Evolutionary conservation across 2,329 filamentous ascomycete species (phyloP).

Genomic region (Paecilomyces fulvus): DNA sequence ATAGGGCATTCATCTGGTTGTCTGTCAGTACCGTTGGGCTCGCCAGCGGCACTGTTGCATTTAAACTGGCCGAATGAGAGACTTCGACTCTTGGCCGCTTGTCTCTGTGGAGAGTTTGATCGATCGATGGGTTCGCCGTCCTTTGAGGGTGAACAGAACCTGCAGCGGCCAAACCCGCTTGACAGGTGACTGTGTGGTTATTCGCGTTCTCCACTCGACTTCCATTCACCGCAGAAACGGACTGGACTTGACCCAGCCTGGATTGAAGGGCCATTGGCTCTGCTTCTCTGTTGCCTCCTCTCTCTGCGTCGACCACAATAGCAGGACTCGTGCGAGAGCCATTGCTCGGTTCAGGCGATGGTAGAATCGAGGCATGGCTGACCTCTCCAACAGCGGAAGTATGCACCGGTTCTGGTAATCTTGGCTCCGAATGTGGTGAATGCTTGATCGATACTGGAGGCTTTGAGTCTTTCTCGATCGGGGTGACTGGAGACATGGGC

Average conservation of each 20-base stretch:
- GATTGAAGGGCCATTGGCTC: neutral
- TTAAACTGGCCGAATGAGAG: neutral
- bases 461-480: constrained; percentile 5
- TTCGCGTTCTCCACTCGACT: neutral
- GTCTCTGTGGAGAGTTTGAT: neutral
- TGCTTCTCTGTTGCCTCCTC: neutral
- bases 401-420: neutral
- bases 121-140: neutral
- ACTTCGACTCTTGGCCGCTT: neutral
- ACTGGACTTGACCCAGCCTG: neutral
- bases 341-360: constrained; percentile 22
- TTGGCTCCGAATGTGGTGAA: constrained; percentile 2
- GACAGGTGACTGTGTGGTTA: neutral
- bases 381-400: constrained; percentile 5
- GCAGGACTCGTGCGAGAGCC: constrained; percentile 18
- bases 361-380: constrained; percentile 12
- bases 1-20: neutral
- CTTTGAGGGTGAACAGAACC: neutral
- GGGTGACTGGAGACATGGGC: constrained; percentile 15
- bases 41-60: neutral
- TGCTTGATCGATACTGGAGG: constrained; percentile 1
- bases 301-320: constrained; percentile 10
- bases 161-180: neutral
- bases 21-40: neutral
- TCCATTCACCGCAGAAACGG: neutral